Evolutionary conservation across 2,329 filamentous ascomycete species (phyloP).

Genomic region (Aspergillus sp.): DNA sequence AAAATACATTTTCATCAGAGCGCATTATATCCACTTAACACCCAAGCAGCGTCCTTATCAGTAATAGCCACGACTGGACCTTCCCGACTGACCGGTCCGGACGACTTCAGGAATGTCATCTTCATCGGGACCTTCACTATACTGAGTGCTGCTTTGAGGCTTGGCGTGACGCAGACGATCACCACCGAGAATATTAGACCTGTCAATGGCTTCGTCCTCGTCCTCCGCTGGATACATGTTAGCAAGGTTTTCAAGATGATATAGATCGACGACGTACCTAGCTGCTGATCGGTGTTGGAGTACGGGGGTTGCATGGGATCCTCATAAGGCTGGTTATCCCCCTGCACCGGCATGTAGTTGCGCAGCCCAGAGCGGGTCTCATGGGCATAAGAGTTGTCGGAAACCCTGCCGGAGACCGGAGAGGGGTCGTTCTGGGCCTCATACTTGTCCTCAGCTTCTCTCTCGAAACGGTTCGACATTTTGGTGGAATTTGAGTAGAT

Average conservation of each 20-base stretch:
- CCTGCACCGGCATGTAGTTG: conserved; percentile 22
- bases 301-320: conserved; percentile 30
- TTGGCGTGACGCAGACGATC: conserved; percentile 24
- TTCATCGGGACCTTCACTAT: conserved; percentile 24
- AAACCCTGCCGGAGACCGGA: conserved; percentile 18
- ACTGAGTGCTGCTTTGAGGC: conserved; percentile 17
- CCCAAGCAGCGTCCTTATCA: no score
- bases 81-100: no score
- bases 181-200: conserved; percentile 23
- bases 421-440: conserved; percentile 28
- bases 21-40: no score
- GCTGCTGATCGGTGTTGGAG: conserved; percentile 25
- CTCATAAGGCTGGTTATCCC: conserved; percentile 22
- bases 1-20: no score
- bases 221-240: conserved; percentile 14
- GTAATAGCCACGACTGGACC: no score
- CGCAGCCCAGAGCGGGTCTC: conserved; percentile 18
- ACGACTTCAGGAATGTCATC: conserved; percentile 18
- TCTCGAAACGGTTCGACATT: conserved; percentile 24
- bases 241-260: background rate
- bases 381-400: conserved; percentile 24
- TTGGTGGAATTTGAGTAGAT: background rate
- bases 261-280: conserved; percentile 24
- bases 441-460: conserved; percentile 29
- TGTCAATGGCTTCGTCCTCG: conserved; percentile 21